These are phyloP conservation scores for Rickenella mellea DNA, from an alignment of 768 basidiomycete genomes.

Conservation along the genomic window DNA sequence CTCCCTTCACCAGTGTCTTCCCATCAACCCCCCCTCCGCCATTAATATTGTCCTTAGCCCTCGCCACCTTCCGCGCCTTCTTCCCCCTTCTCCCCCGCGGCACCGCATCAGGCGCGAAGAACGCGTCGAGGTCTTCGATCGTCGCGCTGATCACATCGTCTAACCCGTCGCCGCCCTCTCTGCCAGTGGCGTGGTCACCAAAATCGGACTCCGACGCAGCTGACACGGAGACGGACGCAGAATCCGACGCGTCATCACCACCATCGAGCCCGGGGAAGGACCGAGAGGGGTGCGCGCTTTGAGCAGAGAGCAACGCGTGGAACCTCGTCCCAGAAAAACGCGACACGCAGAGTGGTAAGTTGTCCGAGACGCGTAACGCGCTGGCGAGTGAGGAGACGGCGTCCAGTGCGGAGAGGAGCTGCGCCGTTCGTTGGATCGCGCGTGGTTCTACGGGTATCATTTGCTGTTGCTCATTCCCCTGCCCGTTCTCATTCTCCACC, in stretches of 20 bases:
- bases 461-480: constrained; percentile 19
- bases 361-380: constrained; percentile 44
- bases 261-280: constrained; percentile 14
- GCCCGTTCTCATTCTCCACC: constrained; percentile 5
- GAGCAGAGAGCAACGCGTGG: constrained; percentile 43
- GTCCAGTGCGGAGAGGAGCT: constrained; percentile 50
- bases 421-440: constrained; percentile 55
- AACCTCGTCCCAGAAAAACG: constrained; percentile 51
- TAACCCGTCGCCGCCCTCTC: not conserved
- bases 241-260: constrained; percentile 33
- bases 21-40: constrained; percentile 12
- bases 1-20: constrained; percentile 15
- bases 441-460: constrained; percentile 49
- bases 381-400: constrained; percentile 52
- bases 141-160: not conserved
- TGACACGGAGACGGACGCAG: constrained; percentile 35
- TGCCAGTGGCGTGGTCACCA: constrained; percentile 24
- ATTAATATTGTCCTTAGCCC: constrained; percentile 1
- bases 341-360: constrained; percentile 34
- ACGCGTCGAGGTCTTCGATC: no score
- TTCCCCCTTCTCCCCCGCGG: no score
- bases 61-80: constrained; percentile 17
- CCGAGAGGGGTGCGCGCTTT: no score
- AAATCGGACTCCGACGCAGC: constrained; percentile 36
- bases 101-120: no score